Evolutionary conservation across 345 rosid genomes (phyloP).

Genomic region (Acer saccharum): DNA sequence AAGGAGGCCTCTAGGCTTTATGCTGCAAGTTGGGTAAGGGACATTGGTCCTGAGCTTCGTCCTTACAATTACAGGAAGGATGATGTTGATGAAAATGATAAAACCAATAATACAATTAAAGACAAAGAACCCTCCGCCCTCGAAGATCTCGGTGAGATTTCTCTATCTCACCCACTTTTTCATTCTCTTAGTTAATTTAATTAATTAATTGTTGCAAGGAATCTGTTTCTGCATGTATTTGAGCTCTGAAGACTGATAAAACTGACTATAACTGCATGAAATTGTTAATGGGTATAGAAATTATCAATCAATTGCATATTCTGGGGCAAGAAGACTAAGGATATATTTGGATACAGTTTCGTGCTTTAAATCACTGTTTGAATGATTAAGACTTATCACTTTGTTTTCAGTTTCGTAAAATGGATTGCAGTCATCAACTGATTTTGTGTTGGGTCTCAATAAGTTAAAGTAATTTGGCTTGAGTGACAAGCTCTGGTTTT

Average conservation of each 20-base stretch:
- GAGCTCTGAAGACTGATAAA: background rate
- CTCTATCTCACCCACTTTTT: background rate
- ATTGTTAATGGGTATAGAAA: background rate
- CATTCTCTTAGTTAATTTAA: background rate
- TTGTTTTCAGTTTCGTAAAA: background rate
- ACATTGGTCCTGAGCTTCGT: constrained; percentile 93
- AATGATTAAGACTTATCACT: background rate
- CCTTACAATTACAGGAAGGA: constrained; percentile 77
- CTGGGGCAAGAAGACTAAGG: background rate
- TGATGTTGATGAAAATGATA: constrained; percentile 50
- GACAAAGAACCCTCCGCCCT: constrained; percentile 67
- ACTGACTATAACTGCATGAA: background rate
- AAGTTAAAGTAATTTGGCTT: background rate
- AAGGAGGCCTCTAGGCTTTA: constrained; percentile 94
- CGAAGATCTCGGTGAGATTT: constrained; percentile 83
- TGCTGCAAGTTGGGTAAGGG: constrained; percentile 90
- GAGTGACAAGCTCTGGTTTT: no score
- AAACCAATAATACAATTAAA: constrained; percentile 23
- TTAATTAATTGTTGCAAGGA: background rate
- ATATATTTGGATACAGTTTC: background rate
- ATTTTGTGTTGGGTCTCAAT: background rate
- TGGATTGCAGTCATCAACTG: background rate
- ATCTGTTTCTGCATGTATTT: no score
- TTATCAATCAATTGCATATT: background rate
- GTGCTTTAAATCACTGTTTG: background rate